A percentile compares a stretch with the other conserved stretches of the same genome.
phyloP scores from a whole-genome alignment of 805 yeast genomes.

The Ogataea nitratoaversa region DNA sequence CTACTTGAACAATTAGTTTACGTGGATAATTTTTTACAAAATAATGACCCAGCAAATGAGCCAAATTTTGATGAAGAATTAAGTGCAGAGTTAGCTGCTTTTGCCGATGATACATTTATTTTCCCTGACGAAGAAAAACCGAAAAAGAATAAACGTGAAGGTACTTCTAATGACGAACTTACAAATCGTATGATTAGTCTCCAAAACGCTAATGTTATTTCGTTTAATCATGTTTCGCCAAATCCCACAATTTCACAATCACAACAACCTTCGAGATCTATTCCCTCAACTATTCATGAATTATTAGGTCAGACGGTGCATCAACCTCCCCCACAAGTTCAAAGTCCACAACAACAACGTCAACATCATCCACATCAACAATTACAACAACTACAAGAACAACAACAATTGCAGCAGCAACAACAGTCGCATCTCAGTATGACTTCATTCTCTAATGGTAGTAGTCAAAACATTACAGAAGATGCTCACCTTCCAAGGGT shows the following conservation, averaged over 20 bases:
- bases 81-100: conserved; percentile 69
- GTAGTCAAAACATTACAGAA: conserved; percentile 4
- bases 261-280: conserved; percentile 6
- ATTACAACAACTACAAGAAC: conserved; percentile 4
- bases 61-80: conserved; percentile 47
- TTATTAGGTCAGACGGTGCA: conserved; percentile 20
- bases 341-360: conserved; percentile 24
- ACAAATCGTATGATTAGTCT: not conserved
- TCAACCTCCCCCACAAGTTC: conserved; percentile 7
- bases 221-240: conserved; percentile 7
- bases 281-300: conserved; percentile 31
- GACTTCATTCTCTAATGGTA: conserved; percentile 3
- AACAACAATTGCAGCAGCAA: not conserved
- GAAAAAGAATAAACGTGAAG: conserved; percentile 20
- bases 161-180: conserved; percentile 3
- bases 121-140: conserved; percentile 82
- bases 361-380: conserved; percentile 23
- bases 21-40: conserved; percentile 71
- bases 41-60: conserved; percentile 30
- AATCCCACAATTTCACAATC: not conserved
- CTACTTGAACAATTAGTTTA: conserved; percentile 74
- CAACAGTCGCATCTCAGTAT: not conserved
- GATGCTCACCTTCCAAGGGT: conserved; percentile 42
- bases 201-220: conserved; percentile 3
- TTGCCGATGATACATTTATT: conserved; percentile 76